Evolutionary conservation across 2,329 filamentous ascomycete species (phyloP), one percentile per base, ranked within the genome.

Genomic region (Pezicula neosporulosa): DNA sequence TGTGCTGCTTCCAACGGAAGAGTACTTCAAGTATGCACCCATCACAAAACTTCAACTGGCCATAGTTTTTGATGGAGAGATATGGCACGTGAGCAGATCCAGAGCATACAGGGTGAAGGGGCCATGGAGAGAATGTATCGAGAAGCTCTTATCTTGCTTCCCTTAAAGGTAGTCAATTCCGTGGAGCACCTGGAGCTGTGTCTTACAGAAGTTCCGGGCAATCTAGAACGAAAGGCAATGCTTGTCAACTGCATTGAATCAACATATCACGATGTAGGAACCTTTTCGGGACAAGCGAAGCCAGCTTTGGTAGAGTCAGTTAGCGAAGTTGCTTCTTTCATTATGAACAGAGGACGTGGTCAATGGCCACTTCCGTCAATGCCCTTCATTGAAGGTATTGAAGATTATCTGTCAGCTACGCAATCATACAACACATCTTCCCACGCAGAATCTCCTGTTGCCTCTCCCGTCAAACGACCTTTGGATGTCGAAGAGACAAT

Each of bases 161-260:
- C 56, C 12, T 51, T 67, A 10, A 50, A 63, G 8, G 51, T 62
- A 7, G 50, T 55, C 9, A 53, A 64, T 37, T 67, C 65, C 2
- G 47, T 63, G 21, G 64, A 68, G 42, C 65, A 68, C 53, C 47
- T 68, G n/a, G 60, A 67, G 15, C 50, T 57, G 27, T 64, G 59
- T 28, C 50, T 66, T 24, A 48, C 56, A 7, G 48, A 54, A 16
- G 43, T 50, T 21, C 38, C 62, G 3, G 52, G 57, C 27, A 37
- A 52, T 1, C 28, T 53, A 2, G 56, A 60, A 24, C 57, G 60
- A 27, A 62, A 56, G 41, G 44, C 56, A 16, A 44, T 47, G 37
- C 36, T 68, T 13, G 53, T 64, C 15, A 55, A 55, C 36, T 63
- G 52, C 35, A 43, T 65, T 41, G 44, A 47, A 18, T 58, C 63